These are phyloP conservation scores for Hebeloma cylindrosporum DNA, from an alignment of 768 basidiomycete species.

Conservation along the genomic window DNA sequence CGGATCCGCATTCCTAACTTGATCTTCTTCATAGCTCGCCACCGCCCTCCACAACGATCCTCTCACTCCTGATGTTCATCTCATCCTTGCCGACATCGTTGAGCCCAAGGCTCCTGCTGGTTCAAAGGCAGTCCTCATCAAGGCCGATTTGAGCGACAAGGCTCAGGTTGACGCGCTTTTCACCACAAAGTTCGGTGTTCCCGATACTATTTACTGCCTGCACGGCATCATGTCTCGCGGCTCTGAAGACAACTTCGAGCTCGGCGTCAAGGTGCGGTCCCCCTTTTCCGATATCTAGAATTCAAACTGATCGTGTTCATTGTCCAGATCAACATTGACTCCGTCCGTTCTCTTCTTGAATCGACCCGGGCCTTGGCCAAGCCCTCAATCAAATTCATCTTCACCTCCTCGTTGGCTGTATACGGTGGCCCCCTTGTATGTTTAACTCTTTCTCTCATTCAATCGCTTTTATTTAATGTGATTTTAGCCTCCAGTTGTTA, in stretches of 20 bases:
- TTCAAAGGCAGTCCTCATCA: slow-evolving; percentile 32
- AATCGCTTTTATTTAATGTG: not conserved
- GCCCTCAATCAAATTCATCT: slow-evolving; percentile 50
- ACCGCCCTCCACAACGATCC: slow-evolving; percentile 32
- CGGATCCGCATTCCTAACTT: not conserved
- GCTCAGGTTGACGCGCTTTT: slow-evolving; percentile 38
- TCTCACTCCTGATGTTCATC: slow-evolving; percentile 35
- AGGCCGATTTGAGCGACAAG: slow-evolving; percentile 41
- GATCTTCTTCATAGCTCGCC: slow-evolving; percentile 31
- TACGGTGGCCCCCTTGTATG: slow-evolving; percentile 53
- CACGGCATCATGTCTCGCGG: slow-evolving; percentile 67
- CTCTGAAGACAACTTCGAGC: slow-evolving; percentile 58
- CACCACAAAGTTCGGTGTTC: slow-evolving; percentile 37
- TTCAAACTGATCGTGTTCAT: not conserved
- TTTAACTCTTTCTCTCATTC: not conserved
- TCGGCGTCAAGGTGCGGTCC: slow-evolving; percentile 45
- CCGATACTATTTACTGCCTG: slow-evolving; percentile 46
- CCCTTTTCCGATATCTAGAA: not conserved
- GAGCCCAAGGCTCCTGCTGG: slow-evolving; percentile 35
- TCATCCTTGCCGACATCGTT: slow-evolving; percentile 54
- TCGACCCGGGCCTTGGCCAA: slow-evolving; percentile 31
- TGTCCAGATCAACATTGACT: slow-evolving; percentile 55
- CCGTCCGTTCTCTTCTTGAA: slow-evolving; percentile 46
- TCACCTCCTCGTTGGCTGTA: slow-evolving; percentile 58
- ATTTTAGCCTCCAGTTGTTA: slow-evolving; percentile 41